A percentile compares a stretch with the other conserved stretches of the same genome.
These are phyloP conservation scores for Hypseocharis bilobata DNA, from an alignment of 441 rosid species.

Conservation along the genomic window DNA sequence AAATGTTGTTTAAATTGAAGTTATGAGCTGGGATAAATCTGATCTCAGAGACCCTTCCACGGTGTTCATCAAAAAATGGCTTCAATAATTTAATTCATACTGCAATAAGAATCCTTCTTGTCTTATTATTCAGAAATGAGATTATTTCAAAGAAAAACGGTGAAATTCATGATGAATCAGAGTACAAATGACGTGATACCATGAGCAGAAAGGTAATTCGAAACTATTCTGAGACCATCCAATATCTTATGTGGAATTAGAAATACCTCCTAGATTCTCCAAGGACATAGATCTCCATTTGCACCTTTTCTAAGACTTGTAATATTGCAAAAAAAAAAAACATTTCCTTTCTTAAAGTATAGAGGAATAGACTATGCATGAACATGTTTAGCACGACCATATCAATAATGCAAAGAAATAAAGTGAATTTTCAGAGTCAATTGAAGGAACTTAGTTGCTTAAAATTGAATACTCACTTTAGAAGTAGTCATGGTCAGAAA, in stretches of 20 bases:
- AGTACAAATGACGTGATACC: neutral
- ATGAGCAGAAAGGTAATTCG: neutral
- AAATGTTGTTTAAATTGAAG: neutral
- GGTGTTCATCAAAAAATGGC: too few species aligned
- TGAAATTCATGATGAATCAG: neutral
- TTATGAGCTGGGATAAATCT: too few species aligned
- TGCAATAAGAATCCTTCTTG: neutral
- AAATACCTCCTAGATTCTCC: neutral
- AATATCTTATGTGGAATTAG: neutral
- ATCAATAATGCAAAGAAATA: neutral
- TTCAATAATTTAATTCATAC: too few species aligned
- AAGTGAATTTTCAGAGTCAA: too few species aligned
- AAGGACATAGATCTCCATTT: neutral
- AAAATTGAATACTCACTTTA: neutral
- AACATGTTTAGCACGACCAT: neutral
- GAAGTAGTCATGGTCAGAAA: too few species aligned
- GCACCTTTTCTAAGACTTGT: neutral
- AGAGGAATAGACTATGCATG: too few species aligned
- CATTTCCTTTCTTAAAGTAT: neutral
- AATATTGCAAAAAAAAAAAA: neutral
- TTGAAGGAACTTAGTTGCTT: neutral
- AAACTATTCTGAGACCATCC: neutral
- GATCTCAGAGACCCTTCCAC: too few species aligned
- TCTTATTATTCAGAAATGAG: neutral
- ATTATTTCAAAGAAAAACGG: neutral